Evolutionary conservation across 805 yeast species (phyloP), one percentile per base, ranked within the genome.

Genomic region (Suhomyces kilbournensis): DNA sequence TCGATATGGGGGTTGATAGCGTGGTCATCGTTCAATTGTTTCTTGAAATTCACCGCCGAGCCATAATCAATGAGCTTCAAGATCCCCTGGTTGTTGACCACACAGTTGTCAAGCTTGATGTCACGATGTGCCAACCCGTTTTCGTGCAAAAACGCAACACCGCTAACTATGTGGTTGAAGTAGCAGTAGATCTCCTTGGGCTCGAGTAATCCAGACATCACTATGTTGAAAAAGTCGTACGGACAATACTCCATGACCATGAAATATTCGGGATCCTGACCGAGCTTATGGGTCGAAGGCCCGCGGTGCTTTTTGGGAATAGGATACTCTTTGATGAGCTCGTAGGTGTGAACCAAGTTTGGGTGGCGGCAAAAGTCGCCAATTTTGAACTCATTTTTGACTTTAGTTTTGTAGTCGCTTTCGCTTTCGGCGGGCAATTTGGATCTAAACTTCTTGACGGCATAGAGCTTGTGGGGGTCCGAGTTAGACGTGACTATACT

Each of bases 161-260:
- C 98, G 50, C 76, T 69, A 30, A 85, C 71, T 56, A 93, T 81
- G 69, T 93, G 98, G 61, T 81, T 85, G 67, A 91, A 88, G 63
- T 90, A 90, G 67, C 97, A 91, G 48, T 76, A 79, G 4, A 86
- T 77, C 68, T 92, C 97, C 25, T 78, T 74, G 34, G 77, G 75
- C 14, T 82, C 72, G 91, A 91, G 85, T 52, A 84, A 70, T 2
- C 93, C 96, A 44, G 88, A 80, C 97, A 93, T 93, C 30, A 93
- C 97, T 49, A 93, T 78, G 44, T 94, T 89, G 69, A 93, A 93
- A 64, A 93, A 90, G 71, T 93, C 99, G 66, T 79, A 90, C 1
- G 90, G 93, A 51, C 96, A 88, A 67, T 86, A 93, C 65, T 93
- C 97, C 96, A 94, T 92, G 34, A 93, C 87, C 56, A 93, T 88